Conservation (phyloP, 23 red algal genomes). For the Pyropia yezoensis region DNA sequence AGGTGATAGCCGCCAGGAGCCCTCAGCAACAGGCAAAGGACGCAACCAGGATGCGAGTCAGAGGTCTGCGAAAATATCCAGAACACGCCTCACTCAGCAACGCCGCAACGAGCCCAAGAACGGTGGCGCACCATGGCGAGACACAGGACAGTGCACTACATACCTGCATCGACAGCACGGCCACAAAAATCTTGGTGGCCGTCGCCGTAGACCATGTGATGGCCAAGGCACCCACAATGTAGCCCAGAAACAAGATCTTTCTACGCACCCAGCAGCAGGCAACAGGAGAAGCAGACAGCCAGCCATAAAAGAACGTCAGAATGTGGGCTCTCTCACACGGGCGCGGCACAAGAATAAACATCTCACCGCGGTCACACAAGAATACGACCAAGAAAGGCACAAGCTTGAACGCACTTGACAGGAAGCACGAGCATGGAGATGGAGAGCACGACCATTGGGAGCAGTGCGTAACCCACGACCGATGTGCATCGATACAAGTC, state of each 20-base stretch:
- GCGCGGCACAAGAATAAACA: neutral
- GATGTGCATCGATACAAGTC: conserved; percentile 86
- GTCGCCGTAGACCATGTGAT: conserved; percentile 95
- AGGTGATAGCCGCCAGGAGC: too few species aligned
- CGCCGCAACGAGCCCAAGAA: too few species aligned
- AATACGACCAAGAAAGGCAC: too few species aligned
- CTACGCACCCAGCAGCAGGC: neutral
- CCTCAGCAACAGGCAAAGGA: too few species aligned
- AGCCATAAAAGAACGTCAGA: neutral
- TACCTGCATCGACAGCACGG: conserved; percentile 56
- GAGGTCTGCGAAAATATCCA: too few species aligned
- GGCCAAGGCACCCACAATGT: conserved; percentile 46
- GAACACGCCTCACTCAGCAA: too few species aligned
- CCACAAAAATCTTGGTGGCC: conserved; percentile 89
- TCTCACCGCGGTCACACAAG: too few species aligned
- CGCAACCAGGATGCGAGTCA: too few species aligned
- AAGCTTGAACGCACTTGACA: conserved; percentile 23
- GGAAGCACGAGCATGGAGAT: conserved; percentile 60
- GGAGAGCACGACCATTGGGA: conserved; percentile 92
- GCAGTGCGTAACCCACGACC: conserved; percentile 85
- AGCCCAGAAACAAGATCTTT: conserved; percentile 10
- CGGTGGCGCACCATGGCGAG: too few species aligned
- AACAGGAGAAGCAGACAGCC: neutral
- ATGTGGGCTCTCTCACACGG: neutral
- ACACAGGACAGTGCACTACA: too few species aligned